Evolutionary conservation across 1,284 basidiomycete genomes (phyloP).

Genomic region (Ceratobasidium sp.): DNA sequence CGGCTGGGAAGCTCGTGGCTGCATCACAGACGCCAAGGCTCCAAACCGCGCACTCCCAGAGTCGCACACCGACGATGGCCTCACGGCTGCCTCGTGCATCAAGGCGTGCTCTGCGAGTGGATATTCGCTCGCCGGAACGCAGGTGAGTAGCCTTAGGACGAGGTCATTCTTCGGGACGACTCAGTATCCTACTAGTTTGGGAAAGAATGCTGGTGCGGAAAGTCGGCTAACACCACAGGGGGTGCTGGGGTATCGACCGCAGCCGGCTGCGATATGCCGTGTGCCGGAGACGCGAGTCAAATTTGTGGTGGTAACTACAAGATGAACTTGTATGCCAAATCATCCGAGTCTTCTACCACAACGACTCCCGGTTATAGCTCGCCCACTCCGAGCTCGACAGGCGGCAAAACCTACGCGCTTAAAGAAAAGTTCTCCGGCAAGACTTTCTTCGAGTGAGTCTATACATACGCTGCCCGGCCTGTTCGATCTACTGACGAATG

Average conservation of each 20-base stretch:
- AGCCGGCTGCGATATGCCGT: constrained; percentile 32
- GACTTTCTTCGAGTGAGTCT: constrained; percentile 57
- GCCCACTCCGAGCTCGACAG: constrained; percentile 22
- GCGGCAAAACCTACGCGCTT: constrained; percentile 52
- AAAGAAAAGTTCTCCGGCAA: constrained; percentile 60
- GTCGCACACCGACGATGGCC: constrained; percentile 16
- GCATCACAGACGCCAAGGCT: constrained; percentile 32
- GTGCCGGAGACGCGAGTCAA: constrained; percentile 35
- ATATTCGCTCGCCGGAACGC: constrained; percentile 32
- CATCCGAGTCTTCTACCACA: constrained; percentile 15
- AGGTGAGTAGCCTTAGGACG: neutral
- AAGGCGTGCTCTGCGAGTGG: constrained; percentile 37
- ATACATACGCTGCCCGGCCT: constrained; percentile 9
- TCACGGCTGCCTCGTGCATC: constrained; percentile 34
- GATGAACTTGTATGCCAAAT: constrained; percentile 28
- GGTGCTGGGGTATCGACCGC: constrained; percentile 5
- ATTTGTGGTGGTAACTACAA: constrained; percentile 33
- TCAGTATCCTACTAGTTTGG: constrained; percentile 15
- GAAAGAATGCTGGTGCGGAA: constrained; percentile 42
- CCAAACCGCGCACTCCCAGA: constrained; percentile 26
- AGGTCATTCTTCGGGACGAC: neutral
- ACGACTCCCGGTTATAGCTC: neutral
- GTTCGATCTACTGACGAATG: neutral
- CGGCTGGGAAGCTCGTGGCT: constrained; percentile 30
- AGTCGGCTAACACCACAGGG: neutral